These are phyloP conservation scores for Betula pendula DNA, from an alignment of 306 rosid genomes.

Conservation along the genomic window DNA sequence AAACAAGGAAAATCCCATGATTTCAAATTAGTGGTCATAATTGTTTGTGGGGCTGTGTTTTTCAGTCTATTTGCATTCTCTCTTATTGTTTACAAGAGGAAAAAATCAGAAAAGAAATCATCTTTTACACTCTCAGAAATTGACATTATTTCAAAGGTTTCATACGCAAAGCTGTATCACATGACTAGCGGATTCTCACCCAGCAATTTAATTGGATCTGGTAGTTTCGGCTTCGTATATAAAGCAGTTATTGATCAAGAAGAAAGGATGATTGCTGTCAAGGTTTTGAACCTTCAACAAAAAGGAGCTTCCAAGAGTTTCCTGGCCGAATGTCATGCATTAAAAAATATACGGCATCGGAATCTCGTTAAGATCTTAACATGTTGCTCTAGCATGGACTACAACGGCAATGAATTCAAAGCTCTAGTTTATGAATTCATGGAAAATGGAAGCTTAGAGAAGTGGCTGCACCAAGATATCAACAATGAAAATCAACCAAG, in stretches of 20 bases:
- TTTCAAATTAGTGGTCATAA: conserved; percentile 2
- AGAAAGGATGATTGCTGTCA: conserved; percentile 28
- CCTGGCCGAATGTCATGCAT: conserved; percentile 16
- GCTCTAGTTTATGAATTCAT: conserved; percentile 34
- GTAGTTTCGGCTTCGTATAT: conserved; percentile 27
- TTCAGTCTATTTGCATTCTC: background rate
- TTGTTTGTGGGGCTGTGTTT: conserved; percentile 17
- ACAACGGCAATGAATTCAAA: conserved; percentile 36
- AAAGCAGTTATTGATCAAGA: conserved; percentile 25
- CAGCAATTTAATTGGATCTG: conserved; percentile 15
- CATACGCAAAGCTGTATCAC: conserved; percentile 18
- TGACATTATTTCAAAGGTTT: conserved; percentile 10
- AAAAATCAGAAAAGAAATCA: conserved; percentile 1
- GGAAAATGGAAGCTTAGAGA: conserved; percentile 37
- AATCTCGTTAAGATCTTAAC: conserved; percentile 33
- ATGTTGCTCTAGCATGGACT: conserved; percentile 27
- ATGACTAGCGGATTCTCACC: conserved; percentile 25
- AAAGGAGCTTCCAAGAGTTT: conserved; percentile 37
- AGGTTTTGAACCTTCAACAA: conserved; percentile 31
- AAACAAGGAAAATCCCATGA: conserved; percentile 14
- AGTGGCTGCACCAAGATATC: conserved; percentile 19
- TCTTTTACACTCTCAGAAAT: background rate
- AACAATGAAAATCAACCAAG: background rate
- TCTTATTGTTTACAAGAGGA: conserved; percentile 1
- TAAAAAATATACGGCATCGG: conserved; percentile 27